Percentiles rank a stretch among this genome's conserved stretches.
Evolutionary conservation across 768 basidiomycete species (phyloP).

Genomic region (Glaciozyma antarctica): DNA sequence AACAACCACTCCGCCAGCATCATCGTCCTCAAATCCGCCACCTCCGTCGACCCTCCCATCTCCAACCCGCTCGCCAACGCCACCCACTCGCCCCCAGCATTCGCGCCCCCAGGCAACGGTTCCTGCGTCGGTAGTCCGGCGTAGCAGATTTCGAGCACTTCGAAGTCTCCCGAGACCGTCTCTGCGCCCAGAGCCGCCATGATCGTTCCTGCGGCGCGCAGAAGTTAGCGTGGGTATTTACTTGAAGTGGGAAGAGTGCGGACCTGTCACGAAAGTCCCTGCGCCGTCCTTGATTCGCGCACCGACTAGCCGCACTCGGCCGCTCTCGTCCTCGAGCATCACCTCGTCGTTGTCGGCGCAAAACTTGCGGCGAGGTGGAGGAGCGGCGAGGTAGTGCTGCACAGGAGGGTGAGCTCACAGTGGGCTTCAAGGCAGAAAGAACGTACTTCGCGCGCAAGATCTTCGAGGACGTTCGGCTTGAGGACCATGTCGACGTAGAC

Average conservation of each 20-base stretch:
- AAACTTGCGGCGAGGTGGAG: constrained; percentile 64
- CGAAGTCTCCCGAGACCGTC: constrained; percentile 79
- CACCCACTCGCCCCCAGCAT: constrained; percentile 71
- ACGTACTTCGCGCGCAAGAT: constrained; percentile 81
- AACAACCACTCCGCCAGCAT: constrained; percentile 82
- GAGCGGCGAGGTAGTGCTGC: constrained; percentile 81
- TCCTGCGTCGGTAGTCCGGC: constrained; percentile 67
- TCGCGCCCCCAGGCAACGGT: constrained; percentile 49
- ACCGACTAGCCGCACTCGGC: constrained; percentile 79
- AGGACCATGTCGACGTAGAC: constrained; percentile 98
- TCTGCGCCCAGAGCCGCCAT: constrained; percentile 84
- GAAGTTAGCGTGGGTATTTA: too few relatives aligned
- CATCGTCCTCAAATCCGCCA: constrained; percentile 56
- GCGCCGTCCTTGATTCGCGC: constrained; percentile 46
- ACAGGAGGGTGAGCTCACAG: neutral
- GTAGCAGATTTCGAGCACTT: constrained; percentile 79
- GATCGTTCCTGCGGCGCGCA: constrained; percentile 53
- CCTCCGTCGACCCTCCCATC: constrained; percentile 50
- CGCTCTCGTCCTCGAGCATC: constrained; percentile 93
- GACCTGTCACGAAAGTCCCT: constrained; percentile 26
- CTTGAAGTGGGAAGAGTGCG: neutral
- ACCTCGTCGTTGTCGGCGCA: constrained; percentile 66
- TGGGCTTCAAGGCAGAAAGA: neutral
- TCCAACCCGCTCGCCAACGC: constrained; percentile 78
- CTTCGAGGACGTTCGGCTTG: constrained; percentile 95